Evolutionary conservation across 768 basidiomycete genomes (phyloP).

Genomic region (Megacollybia marginata): DNA sequence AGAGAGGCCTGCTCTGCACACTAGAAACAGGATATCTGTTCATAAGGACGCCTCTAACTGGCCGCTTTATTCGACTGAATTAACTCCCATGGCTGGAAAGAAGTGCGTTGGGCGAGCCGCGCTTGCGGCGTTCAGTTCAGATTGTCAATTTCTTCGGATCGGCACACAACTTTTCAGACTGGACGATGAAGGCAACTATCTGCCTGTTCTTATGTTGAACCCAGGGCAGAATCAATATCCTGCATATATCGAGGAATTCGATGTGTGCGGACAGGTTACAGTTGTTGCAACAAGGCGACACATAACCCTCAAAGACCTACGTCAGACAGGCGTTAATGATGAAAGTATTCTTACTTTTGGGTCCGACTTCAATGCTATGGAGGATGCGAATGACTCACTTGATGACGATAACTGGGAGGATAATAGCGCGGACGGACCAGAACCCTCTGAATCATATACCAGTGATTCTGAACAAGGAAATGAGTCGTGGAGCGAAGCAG

Average conservation of each 20-base stretch:
- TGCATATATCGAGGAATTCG: conserved; percentile 6
- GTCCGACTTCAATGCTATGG: conserved; percentile 3
- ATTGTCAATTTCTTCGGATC: conserved; percentile 5
- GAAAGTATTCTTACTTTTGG: conserved; percentile 3
- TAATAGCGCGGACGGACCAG: too few species aligned
- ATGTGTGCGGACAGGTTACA: neutral
- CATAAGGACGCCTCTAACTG: neutral
- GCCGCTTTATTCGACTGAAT: neutral
- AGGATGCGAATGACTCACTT: neutral
- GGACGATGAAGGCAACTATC: conserved; percentile 1
- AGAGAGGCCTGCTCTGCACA: neutral
- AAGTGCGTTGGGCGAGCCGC: neutral
- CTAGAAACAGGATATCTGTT: neutral
- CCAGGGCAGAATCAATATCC: neutral
- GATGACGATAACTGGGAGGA: too few species aligned
- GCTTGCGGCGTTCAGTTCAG: neutral
- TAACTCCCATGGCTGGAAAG: neutral
- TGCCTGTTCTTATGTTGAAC: neutral
- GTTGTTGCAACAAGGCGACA: conserved; percentile 2
- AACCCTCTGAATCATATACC: too few species aligned
- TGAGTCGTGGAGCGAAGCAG: neutral
- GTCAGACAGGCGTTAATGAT: conserved; percentile 2
- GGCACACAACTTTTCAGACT: conserved; percentile 4
- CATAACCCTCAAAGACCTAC: neutral
- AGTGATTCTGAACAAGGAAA: neutral